Percentiles rank a stretch among this genome's conserved stretches.
Conservation (phyloP, 306 rosid genomes). For the Senna tora region DNA sequence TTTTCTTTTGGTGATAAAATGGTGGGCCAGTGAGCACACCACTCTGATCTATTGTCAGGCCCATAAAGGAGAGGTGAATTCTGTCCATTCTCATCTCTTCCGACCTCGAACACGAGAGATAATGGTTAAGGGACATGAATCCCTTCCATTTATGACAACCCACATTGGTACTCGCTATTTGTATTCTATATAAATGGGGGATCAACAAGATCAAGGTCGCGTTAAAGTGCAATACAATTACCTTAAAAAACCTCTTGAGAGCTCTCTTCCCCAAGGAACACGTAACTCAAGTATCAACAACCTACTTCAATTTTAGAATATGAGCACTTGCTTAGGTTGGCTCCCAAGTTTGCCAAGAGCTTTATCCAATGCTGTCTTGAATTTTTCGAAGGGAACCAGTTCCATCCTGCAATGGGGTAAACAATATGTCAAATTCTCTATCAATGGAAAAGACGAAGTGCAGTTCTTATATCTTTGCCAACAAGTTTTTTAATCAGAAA, state of each 20-base stretch:
- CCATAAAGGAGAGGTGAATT: too few species aligned
- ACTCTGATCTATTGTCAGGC: too few species aligned
- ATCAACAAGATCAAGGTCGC: background rate
- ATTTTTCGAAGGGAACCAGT: conserved; percentile 69
- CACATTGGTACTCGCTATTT: too few species aligned
- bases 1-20: too few species aligned
- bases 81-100: too few species aligned
- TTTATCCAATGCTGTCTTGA: conserved; percentile 70
- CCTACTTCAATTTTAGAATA: conserved; percentile 49
- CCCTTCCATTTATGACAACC: too few species aligned
- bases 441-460: conserved; percentile 1
- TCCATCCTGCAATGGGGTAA: conserved; percentile 67
- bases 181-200: background rate
- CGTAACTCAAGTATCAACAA: conserved; percentile 3
- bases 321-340: conserved; percentile 92
- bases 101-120: too few species aligned
- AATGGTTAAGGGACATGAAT: too few species aligned
- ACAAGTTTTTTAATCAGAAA: too few species aligned
- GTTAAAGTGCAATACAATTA: conserved; percentile 8
- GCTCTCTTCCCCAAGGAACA: conserved; percentile 4
- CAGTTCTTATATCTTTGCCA: too few species aligned
- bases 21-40: too few species aligned
- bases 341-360: conserved; percentile 92
- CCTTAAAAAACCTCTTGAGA: conserved; percentile 11
- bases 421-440: conserved; percentile 14